phyloP scores from a whole-genome alignment of 2,329 filamentous ascomycete genomes.

The Aspergillus fijiensis region DNA sequence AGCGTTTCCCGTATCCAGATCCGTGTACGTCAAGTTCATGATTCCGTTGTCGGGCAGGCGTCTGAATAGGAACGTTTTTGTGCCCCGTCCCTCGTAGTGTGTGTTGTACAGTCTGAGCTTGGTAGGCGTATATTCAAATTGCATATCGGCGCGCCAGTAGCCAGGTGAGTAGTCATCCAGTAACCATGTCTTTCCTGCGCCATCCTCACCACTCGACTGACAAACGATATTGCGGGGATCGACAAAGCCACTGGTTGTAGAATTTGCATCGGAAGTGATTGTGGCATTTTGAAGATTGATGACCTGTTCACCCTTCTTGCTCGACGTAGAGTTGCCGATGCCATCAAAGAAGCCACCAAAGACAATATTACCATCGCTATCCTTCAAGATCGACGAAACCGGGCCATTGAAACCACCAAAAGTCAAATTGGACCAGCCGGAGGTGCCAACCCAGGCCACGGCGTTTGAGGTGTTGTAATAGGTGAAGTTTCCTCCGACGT shows the following conservation, averaged over 20 bases:
- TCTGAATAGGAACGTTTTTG: constrained; percentile 82
- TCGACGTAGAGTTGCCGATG: constrained; percentile 70
- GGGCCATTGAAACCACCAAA: constrained; percentile 95
- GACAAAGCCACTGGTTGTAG: constrained; percentile 64
- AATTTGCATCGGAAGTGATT: constrained; percentile 63
- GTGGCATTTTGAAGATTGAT: constrained; percentile 81
- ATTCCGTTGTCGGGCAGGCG: constrained; percentile 86
- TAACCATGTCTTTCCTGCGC: constrained; percentile 77
- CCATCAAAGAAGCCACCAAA: constrained; percentile 91
- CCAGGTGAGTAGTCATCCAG: constrained; percentile 72
- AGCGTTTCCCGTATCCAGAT: constrained; percentile 67
- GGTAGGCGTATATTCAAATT: constrained; percentile 81
- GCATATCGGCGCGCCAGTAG: constrained; percentile 79
- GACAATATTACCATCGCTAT: constrained; percentile 77
- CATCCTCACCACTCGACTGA: constrained; percentile 65
- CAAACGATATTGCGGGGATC: constrained; percentile 83
- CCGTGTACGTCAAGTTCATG: constrained; percentile 91
- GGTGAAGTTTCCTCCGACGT: constrained; percentile 84
- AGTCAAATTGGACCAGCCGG: constrained; percentile 75
- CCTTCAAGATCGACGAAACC: constrained; percentile 79
- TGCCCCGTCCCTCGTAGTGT: constrained; percentile 76
- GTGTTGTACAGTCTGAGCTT: constrained; percentile 89
- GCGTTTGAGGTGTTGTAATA: constrained; percentile 83
- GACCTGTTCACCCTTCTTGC: constrained; percentile 66
- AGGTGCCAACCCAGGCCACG: constrained; percentile 70